A percentile compares a stretch with the other conserved stretches of the same genome.
Evolutionary conservation across 345 rosid genomes (phyloP).

Genomic region (Mercurialis annua): DNA sequence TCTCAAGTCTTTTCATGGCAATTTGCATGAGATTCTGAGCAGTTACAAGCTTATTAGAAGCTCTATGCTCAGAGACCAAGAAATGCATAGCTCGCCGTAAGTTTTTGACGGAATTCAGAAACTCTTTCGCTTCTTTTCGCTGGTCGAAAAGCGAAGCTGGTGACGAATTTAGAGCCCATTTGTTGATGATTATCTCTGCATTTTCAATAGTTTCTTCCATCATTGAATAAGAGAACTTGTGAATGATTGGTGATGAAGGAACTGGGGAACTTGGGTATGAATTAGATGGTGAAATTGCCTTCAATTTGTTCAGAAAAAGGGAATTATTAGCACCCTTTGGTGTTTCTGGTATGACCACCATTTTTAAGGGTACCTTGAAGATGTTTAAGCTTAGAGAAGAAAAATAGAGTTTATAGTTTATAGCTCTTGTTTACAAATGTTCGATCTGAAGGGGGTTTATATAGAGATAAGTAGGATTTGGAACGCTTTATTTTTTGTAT

Average conservation of each 20-base stretch:
- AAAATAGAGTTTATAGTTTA: not conserved
- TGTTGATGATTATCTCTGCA: conserved; percentile 49
- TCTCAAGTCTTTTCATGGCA: conserved; percentile 66
- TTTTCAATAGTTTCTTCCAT: conserved; percentile 44
- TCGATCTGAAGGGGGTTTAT: not conserved
- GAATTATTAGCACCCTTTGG: conserved; percentile 3
- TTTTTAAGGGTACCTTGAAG: not conserved
- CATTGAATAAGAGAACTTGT: conserved; percentile 36
- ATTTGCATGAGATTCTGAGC: conserved; percentile 55
- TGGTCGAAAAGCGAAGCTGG: conserved; percentile 38
- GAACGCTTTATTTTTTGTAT: too few species aligned
- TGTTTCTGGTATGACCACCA: conserved; percentile 3
- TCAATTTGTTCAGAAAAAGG: conserved; percentile 4
- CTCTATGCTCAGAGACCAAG: conserved; percentile 35
- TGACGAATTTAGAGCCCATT: conserved; percentile 51
- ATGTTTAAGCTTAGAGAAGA: too few species aligned
- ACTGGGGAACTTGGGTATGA: conserved; percentile 22
- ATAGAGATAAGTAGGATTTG: conserved; percentile 2
- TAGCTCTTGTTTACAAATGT: not conserved
- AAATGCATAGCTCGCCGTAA: conserved; percentile 58
- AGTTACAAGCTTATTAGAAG: conserved; percentile 36
- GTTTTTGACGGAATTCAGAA: conserved; percentile 36
- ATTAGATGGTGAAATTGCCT: conserved; percentile 8
- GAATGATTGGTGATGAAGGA: conserved; percentile 16
- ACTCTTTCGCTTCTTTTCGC: conserved; percentile 50